Base-by-base conservation (phyloP, 805 yeast genomes). In the Candida boidinii region DNA sequence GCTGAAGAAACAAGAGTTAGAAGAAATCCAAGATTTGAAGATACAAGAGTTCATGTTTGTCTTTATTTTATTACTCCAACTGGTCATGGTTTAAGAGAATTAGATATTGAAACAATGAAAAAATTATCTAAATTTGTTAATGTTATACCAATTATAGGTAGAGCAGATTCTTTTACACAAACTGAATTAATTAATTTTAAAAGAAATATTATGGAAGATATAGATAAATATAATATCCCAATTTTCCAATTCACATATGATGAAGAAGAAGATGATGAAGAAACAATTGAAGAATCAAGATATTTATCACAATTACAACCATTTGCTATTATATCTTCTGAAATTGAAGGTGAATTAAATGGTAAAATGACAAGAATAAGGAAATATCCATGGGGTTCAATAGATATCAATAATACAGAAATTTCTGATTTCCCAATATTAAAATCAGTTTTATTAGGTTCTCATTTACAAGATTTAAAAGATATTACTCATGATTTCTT, bases 1-100 rank as follows among this genome's bases (percentile, higher is more conserved):
- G 85, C 84, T 2, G 95, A 87, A 53, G 96, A 87, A 54, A 82
- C 92, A 1, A 68, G 90, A 41, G 84, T 87, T 42, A 71, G 72
- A 55, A 78, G 96, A 68, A 84, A 85, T 52, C 95, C 95, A 17
- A 66, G 84, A 42, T 77, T 80, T 49, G 78, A 71, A 44, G 90
- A 83, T 58, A 68, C 87, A 13, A 66, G 92, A 46, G 84, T 82
- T 26, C 92, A 82, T 50, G 76, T 75, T 7, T 70, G 80, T 40
- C 55, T 82, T 30, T 82, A 82, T 52, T 81, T 82, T 49, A 70
- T 82, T 42, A 74, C 80, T 31, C 80, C 90, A 23, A 70, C 64
- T 3, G 94, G 94, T 13, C 92, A 82, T 52, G 88, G 90, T 2
- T 63, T 82, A 41, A 64, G 81, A 39, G 90, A 82, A 51, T 50